Percentiles rank a stretch among this genome's conserved stretches.
Evolutionary conservation across 2,329 filamentous ascomycete species (phyloP).

Genomic region (Trichoderma koningii): DNA sequence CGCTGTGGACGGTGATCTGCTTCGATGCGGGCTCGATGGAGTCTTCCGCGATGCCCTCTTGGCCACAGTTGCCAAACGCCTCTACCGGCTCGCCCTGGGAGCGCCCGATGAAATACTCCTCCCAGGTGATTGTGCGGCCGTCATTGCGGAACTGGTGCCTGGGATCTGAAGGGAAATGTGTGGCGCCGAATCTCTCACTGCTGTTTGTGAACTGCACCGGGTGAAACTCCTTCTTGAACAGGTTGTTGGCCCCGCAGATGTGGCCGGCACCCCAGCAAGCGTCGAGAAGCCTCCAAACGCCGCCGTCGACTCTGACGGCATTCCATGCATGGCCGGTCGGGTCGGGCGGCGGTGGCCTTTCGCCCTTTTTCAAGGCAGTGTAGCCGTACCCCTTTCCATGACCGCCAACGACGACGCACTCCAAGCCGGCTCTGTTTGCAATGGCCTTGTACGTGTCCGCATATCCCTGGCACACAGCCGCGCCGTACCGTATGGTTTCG

Average conservation of each 20-base stretch:
- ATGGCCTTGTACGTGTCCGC: slow-evolving; percentile 79
- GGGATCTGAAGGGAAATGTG: slow-evolving; percentile 74
- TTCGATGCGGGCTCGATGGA: slow-evolving; percentile 58
- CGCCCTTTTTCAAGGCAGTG: slow-evolving; percentile 60
- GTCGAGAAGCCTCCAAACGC: slow-evolving; percentile 89
- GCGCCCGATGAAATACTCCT: slow-evolving; percentile 74
- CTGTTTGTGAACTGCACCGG: slow-evolving; percentile 60
- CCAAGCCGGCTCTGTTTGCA: slow-evolving; percentile 75
- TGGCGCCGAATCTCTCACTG: slow-evolving; percentile 79
- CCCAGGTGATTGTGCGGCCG: slow-evolving; percentile 69
- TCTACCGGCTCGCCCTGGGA: slow-evolving; percentile 50
- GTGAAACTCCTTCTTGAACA: slow-evolving; percentile 69
- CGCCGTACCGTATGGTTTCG: slow-evolving; percentile 72
- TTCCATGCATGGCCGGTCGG: slow-evolving; percentile 85
- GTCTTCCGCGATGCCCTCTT: slow-evolving; percentile 56
- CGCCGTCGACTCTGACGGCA: slow-evolving; percentile 81
- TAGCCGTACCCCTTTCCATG: slow-evolving; percentile 88
- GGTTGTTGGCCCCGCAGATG: slow-evolving; percentile 52
- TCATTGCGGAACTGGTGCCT: slow-evolving; percentile 74
- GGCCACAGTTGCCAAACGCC: slow-evolving; percentile 48
- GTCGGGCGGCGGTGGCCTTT: slow-evolving; percentile 64
- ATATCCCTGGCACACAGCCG: slow-evolving; percentile 91
- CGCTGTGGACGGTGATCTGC: slow-evolving; percentile 61
- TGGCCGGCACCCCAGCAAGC: slow-evolving; percentile 89
- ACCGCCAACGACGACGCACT: slow-evolving; percentile 72